These are phyloP conservation scores for Paecilomyces sp. DNA, from an alignment of 2,329 filamentous ascomycete species.

Conservation along the genomic window DNA sequence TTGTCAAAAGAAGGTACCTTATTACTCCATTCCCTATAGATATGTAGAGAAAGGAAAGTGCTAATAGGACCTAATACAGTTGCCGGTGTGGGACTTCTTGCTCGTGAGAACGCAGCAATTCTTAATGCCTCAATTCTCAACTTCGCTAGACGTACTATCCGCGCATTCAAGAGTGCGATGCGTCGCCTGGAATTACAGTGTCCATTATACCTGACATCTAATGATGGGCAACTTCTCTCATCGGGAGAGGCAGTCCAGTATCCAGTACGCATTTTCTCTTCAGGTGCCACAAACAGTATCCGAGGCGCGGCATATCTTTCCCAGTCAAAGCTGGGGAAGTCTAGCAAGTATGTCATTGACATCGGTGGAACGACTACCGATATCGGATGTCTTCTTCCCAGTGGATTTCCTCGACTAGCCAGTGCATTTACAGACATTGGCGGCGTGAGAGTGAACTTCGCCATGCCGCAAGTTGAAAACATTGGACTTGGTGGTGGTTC, in stretches of 20 bases:
- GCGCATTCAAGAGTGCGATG: slow-evolving; percentile 49
- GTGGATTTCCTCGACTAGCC: slow-evolving; percentile 57
- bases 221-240: slow-evolving; percentile 55
- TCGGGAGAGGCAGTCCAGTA: slow-evolving; percentile 47
- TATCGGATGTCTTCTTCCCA: slow-evolving; percentile 53
- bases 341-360: slow-evolving; percentile 49
- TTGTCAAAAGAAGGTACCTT: slow-evolving; percentile 1
- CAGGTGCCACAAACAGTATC: slow-evolving; percentile 58
- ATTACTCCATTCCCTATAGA: not conserved
- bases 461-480: slow-evolving; percentile 49
- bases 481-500: slow-evolving; percentile 53
- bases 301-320: slow-evolving; percentile 56
- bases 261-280: slow-evolving; percentile 57
- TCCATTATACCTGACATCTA: slow-evolving; percentile 56
- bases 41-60: slow-evolving; percentile 16
- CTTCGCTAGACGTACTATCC: slow-evolving; percentile 52
- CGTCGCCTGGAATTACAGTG: slow-evolving; percentile 43
- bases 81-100: slow-evolving; percentile 40
- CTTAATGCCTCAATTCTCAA: slow-evolving; percentile 56
- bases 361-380: slow-evolving; percentile 62
- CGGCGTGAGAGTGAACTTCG: slow-evolving; percentile 58
- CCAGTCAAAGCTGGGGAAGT: slow-evolving; percentile 11
- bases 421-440: slow-evolving; percentile 56
- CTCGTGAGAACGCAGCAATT: slow-evolving; percentile 59
- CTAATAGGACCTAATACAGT: slow-evolving; percentile 41